A percentile compares a stretch with the other conserved stretches of the same genome.
phyloP scores from a whole-genome alignment of 371 early-diverging fungal genomes.

The Neoconidiobolus thromboides region DNA sequence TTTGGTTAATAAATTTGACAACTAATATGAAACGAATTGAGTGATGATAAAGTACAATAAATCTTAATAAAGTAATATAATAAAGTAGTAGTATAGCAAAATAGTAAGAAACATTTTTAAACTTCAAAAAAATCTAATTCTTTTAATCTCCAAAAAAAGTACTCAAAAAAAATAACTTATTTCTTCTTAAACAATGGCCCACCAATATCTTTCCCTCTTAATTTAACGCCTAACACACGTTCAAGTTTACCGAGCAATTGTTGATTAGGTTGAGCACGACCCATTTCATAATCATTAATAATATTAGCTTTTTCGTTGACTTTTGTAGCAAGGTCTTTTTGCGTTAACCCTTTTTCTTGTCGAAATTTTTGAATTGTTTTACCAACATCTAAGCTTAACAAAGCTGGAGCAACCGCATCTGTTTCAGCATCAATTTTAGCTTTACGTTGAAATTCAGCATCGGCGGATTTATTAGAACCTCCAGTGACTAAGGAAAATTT shows the following conservation, averaged over 20 bases:
- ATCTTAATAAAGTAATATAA: too few species aligned
- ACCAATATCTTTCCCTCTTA: slow-evolving; percentile 75
- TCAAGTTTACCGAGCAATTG: slow-evolving; percentile 81
- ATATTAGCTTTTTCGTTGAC: slow-evolving; percentile 71
- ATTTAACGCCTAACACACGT: slow-evolving; percentile 72
- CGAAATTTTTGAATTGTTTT: slow-evolving; percentile 74
- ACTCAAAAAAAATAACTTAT: too few species aligned
- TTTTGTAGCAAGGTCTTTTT: slow-evolving; percentile 73
- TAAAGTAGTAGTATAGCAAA: too few species aligned
- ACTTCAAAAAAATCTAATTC: too few species aligned
- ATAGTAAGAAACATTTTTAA: too few species aligned
- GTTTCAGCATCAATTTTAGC: slow-evolving; percentile 84
- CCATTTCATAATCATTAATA: slow-evolving; percentile 77
- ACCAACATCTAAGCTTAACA: slow-evolving; percentile 54
- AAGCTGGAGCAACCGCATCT: slow-evolving; percentile 55
- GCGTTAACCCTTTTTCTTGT: slow-evolving; percentile 52
- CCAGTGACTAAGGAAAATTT: slow-evolving; percentile 3
- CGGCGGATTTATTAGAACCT: neutral
- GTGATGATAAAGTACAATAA: too few species aligned
- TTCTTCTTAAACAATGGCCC: slow-evolving; percentile 20
- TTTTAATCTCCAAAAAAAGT: too few species aligned
- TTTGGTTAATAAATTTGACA: too few species aligned
- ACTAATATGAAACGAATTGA: too few species aligned
- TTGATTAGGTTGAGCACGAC: slow-evolving; percentile 77
- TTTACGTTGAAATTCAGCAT: slow-evolving; percentile 52